Evolutionary conservation across 192 early-diverging fungal species (phyloP), one percentile per base, ranked within the genome.

Genomic region (Thoreauomyces humboldtii): DNA sequence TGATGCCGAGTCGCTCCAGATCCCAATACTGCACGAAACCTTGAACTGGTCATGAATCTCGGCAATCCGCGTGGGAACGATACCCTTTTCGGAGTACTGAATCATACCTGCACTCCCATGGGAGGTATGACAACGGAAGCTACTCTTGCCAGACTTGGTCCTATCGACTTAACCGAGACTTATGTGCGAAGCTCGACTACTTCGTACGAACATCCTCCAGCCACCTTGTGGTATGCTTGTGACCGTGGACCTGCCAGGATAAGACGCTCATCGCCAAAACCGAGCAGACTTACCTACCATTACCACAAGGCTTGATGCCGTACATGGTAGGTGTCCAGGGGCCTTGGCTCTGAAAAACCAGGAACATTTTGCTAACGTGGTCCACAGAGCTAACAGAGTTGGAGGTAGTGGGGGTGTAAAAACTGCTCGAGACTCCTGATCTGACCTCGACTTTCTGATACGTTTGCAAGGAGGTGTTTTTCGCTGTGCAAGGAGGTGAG

Each of bases 171-270:
- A 41, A 12, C 38, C 11, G 11, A 41, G 9, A 9, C n/a, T 9
- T n/a, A 41, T 52, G 50, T 7, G 25, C 9, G 22, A n/a, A 24
- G 71, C 81, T 15, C 80, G 90, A 2, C 63, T 93, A 17, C 75
- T 96, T 28, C 82, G 88, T 4, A 78, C 82, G 32, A 92, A 83
- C 69, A 88, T 94, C 11, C 53, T 96, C 17, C 91, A 93, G 66
- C 93, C 92, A 15, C 57, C 69, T 2, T 82, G 44, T 14, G 76
- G 73, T 76, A 65, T 51, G 50, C 50, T 31, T n/a, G n/a, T n/a
- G n/a, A n/a, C n/a, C n/a, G n/a, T n/a, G n/a, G n/a, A n/a, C n/a
- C n/a, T n/a, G n/a, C n/a, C n/a, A n/a, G n/a, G n/a, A n/a, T n/a
- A n/a, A n/a, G n/a, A n/a, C n/a, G n/a, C n/a, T n/a, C n/a, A n/a